Evolutionary conservation across 1,284 basidiomycete species (phyloP), one percentile per base, ranked within the genome.

Genomic region (Malassezia dermatis): DNA sequence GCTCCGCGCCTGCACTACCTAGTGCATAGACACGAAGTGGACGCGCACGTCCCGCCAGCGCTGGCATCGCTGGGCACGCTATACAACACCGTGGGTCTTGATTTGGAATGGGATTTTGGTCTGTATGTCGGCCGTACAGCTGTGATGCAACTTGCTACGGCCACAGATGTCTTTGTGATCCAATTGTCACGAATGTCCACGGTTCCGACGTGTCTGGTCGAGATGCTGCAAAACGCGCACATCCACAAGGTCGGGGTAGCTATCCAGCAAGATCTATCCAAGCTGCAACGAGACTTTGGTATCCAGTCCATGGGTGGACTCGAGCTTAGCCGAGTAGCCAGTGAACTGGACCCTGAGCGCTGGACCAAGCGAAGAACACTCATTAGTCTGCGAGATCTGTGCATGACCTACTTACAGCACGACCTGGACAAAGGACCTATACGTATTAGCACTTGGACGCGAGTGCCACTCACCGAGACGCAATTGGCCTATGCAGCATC

Each of bases 401-500:
- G 60, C 17, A 27, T 57, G 19, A 39, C 63, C 13, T 70, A 70
- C 48, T 46, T 68, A n/a, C 58, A 60, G 0, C 43, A 51, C 21
- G 56, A 45, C 39, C 58, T 70, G 37, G 46, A 47, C 23, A 70
- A 70, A 53, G 64, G 59, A 27, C 30, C 39, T 6, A 59, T 65
- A 4, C 56, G 68, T 21, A 48, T 53, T 15, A 62, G 63, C 34
- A 48, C 60, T 34, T 70, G 68, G 68, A 53, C 60, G 17, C 39
- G n/a, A 5, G 49, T 34, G 2, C 59, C 57, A 6, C 45, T 70
- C 35, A 42, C 45, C 1, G 40, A 46, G 6, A 42, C 53, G 17
- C 68, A 70, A 51, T 48, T 62, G n/a, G 59, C 62, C 37, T 70
- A 70, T 47, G 68, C 68, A 2, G 66, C 66, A 0, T 62, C 54